Evolutionary conservation across 2,329 filamentous ascomycete genomes (phyloP).

Genomic region (Parastagonospora nodorum): DNA sequence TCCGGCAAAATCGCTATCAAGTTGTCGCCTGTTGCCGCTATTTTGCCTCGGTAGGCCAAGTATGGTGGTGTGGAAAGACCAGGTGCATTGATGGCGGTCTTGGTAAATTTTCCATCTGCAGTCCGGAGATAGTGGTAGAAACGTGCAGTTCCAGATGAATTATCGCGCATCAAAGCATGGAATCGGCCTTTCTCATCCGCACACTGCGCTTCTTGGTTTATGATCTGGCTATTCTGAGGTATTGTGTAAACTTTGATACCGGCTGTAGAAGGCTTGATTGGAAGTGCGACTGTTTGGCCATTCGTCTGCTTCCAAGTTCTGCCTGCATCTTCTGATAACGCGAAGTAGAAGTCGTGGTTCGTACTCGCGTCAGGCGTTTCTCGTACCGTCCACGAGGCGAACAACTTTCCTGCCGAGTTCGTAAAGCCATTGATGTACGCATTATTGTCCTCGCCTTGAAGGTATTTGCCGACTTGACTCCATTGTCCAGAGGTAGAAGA

Average conservation of each 20-base stretch:
- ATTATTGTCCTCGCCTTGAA: conserved; percentile 55
- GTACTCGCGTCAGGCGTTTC: conserved; percentile 55
- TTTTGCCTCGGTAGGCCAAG: conserved; percentile 40
- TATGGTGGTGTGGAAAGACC: conserved; percentile 39
- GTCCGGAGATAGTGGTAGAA: conserved; percentile 44
- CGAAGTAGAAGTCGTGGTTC: conserved; percentile 58
- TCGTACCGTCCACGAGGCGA: conserved; percentile 58
- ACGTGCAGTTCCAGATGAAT: conserved; percentile 26
- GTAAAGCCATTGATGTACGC: conserved; percentile 59
- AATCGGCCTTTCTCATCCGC: conserved; percentile 54
- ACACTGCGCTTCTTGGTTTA: conserved; percentile 58
- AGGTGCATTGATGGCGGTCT: conserved; percentile 35
- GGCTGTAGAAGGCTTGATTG: conserved; percentile 48
- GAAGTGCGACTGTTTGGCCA: conserved; percentile 46
- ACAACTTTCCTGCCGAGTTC: conserved; percentile 42
- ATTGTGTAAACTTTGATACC: conserved; percentile 54
- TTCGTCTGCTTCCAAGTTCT: conserved; percentile 51
- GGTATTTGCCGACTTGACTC: conserved; percentile 48
- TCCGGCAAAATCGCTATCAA: conserved; percentile 39
- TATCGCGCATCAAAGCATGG: conserved; percentile 57
- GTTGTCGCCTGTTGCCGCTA: conserved; percentile 32
- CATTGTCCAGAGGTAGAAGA: conserved; percentile 44
- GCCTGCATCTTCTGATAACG: conserved; percentile 54
- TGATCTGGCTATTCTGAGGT: conserved; percentile 53
- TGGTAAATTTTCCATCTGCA: conserved; percentile 33